A percentile compares a stretch with the other conserved stretches of the same genome.
phyloP scores from a whole-genome alignment of 106 monocot species.

The Acanthochlamys bracteata region DNA sequence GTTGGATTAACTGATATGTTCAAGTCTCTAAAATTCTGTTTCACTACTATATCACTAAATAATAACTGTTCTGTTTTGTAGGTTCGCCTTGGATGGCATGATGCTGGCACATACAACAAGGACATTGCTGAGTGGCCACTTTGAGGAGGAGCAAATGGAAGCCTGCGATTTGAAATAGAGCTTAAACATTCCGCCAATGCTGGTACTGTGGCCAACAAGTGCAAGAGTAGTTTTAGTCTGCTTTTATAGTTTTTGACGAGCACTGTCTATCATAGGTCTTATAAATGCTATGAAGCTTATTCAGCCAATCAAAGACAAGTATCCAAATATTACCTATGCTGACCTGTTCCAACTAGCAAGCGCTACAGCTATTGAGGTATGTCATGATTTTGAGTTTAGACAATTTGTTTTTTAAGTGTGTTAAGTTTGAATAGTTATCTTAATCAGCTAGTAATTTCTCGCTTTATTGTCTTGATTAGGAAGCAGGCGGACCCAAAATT shows the following conservation, averaged over 20 bases:
- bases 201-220: slow-evolving; percentile 23
- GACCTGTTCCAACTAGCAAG: slow-evolving; percentile 97
- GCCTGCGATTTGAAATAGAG: slow-evolving; percentile 81
- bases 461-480: slow-evolving; percentile 25
- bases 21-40: too few species aligned
- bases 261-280: slow-evolving; percentile 53
- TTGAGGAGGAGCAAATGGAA: slow-evolving; percentile 95
- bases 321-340: slow-evolving; percentile 75
- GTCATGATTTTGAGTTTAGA: background rate
- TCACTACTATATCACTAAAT: background rate
- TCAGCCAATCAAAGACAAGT: slow-evolving; percentile 93
- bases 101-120: slow-evolving; percentile 95
- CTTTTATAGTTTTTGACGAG: background rate
- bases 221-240: background rate
- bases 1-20: too few species aligned
- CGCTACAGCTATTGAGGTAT: slow-evolving; percentile 91
- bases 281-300: slow-evolving; percentile 90
- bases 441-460: background rate
- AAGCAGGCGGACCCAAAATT: slow-evolving; percentile 72
- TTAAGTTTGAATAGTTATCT: background rate
- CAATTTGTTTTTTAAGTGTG: background rate
- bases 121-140: slow-evolving; percentile 87
- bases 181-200: slow-evolving; percentile 94
- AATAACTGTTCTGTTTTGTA: slow-evolving; percentile 8
- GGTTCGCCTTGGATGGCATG: slow-evolving; percentile 98